These are phyloP conservation scores for Brettanomyces sp. DNA, from an alignment of 805 yeast genomes.

Conservation along the genomic window DNA sequence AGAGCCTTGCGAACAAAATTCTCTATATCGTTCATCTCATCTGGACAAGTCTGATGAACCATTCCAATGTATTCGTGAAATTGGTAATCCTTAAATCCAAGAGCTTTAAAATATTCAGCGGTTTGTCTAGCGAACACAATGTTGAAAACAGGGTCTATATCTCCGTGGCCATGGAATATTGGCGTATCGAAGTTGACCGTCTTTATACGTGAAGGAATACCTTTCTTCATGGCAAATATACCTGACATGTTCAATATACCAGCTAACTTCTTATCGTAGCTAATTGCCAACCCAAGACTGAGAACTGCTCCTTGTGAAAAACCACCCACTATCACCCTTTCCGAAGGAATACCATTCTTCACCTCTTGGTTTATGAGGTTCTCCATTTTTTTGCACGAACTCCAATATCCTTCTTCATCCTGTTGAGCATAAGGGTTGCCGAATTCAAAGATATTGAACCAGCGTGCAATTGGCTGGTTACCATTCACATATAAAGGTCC, in stretches of 20 bases:
- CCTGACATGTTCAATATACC: constrained; percentile 78
- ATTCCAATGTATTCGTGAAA: constrained; percentile 54
- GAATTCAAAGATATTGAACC: constrained; percentile 73
- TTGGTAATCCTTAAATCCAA: constrained; percentile 36
- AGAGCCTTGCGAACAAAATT: constrained; percentile 32
- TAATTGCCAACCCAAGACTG: constrained; percentile 50
- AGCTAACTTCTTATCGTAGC: constrained; percentile 54
- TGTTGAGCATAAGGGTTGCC: constrained; percentile 37
- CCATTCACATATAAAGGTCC: constrained; percentile 60
- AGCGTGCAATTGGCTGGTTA: constrained; percentile 64
- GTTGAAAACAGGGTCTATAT: constrained; percentile 57
- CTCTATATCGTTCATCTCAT: constrained; percentile 52
- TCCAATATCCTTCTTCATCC: constrained; percentile 47
- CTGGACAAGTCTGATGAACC: constrained; percentile 58
- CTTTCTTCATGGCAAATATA: constrained; percentile 37
- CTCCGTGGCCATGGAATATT: constrained; percentile 84
- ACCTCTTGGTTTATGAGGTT: constrained; percentile 43
- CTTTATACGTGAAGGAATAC: constrained; percentile 15
- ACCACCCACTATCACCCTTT: constrained; percentile 82
- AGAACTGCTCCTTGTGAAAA: constrained; percentile 92
- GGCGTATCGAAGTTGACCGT: constrained; percentile 57
- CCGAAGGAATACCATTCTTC: constrained; percentile 44
- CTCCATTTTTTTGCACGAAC: constrained; percentile 37
- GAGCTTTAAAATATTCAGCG: constrained; percentile 32
- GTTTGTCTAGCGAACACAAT: constrained; percentile 31